A percentile compares a stretch with the other conserved stretches of the same genome.
These are phyloP conservation scores for Magnolia changhungtana DNA, from an alignment of 164 flowering plant genomes.

Conservation along the genomic window DNA sequence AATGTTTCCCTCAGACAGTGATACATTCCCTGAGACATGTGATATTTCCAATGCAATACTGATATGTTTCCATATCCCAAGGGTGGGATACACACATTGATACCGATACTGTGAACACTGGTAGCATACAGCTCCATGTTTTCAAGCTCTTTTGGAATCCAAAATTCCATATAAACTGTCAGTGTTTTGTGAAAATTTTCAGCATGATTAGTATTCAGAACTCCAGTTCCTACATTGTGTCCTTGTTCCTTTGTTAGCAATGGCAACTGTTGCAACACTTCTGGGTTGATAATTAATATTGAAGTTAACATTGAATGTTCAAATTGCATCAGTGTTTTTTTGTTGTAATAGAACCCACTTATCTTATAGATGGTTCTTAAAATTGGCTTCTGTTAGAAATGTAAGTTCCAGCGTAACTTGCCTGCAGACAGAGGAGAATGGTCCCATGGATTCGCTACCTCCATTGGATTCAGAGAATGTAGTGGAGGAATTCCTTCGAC, in stretches of 20 bases:
- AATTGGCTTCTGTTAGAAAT: constrained; percentile 25
- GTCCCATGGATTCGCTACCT: constrained; percentile 37
- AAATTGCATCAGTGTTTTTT: background rate
- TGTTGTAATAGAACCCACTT: too few relatives aligned
- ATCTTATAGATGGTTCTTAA: background rate
- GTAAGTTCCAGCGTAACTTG: constrained; percentile 40
- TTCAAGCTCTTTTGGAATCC: background rate
- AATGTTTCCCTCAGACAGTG: background rate
- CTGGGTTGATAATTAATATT: too few relatives aligned
- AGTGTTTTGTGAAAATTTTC: background rate
- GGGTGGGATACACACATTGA: background rate
- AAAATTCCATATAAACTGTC: background rate
- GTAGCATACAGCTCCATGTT: background rate
- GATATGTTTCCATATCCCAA: background rate
- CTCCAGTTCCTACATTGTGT: background rate
- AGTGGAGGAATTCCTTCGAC: constrained; percentile 59
- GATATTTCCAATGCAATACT: background rate
- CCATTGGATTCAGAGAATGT: constrained; percentile 55
- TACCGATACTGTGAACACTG: too few relatives aligned
- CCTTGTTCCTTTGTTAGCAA: background rate
- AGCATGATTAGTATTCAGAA: background rate
- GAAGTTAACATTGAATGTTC: too few relatives aligned
- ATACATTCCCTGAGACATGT: background rate
- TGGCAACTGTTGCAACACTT: background rate
- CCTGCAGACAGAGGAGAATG: constrained; percentile 49